Percentiles rank a stretch among this genome's conserved stretches.
Evolutionary conservation across 1,284 basidiomycete species (phyloP).

Genomic region (Pseudozyma thailandica): DNA sequence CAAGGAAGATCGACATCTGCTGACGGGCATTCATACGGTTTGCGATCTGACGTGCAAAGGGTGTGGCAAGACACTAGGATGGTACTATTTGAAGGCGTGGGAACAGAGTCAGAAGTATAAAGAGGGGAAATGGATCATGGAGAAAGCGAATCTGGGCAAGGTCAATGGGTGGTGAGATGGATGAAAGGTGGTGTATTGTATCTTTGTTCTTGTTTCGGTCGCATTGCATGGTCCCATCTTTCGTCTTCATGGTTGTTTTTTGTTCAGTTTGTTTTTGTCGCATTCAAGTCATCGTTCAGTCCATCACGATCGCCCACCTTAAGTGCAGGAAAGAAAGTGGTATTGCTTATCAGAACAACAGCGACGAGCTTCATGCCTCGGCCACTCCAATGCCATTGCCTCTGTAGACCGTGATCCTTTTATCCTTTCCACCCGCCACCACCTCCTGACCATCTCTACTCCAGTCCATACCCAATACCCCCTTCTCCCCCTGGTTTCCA

Average conservation of each 20-base stretch:
- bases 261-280: too few species aligned
- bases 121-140: slow-evolving; percentile 81
- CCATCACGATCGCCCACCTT: too few species aligned
- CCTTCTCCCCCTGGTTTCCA: slow-evolving; percentile 13
- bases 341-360: too few species aligned
- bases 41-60: slow-evolving; percentile 81
- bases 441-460: slow-evolving; percentile 53
- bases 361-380: too few species aligned
- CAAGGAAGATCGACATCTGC: slow-evolving; percentile 79
- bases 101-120: slow-evolving; percentile 86
- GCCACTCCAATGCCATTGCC: slow-evolving; percentile 44
- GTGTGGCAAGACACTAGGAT: slow-evolving; percentile 81
- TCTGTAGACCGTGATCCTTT: slow-evolving; percentile 44
- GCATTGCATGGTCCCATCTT: too few species aligned
- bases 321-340: too few species aligned
- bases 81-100: slow-evolving; percentile 84
- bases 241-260: too few species aligned
- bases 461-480: slow-evolving; percentile 62
- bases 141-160: slow-evolving; percentile 80
- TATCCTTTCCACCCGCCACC: slow-evolving; percentile 64
- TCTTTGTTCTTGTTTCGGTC: too few species aligned
- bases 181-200: background rate
- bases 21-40: slow-evolving; percentile 83
- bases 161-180: slow-evolving; percentile 77
- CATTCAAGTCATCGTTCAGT: too few species aligned